Percentiles rank a stretch among this genome's conserved stretches.
phyloP scores from a whole-genome alignment of 192 early-diverging fungal genomes.

The Coemansia sp. region DNA sequence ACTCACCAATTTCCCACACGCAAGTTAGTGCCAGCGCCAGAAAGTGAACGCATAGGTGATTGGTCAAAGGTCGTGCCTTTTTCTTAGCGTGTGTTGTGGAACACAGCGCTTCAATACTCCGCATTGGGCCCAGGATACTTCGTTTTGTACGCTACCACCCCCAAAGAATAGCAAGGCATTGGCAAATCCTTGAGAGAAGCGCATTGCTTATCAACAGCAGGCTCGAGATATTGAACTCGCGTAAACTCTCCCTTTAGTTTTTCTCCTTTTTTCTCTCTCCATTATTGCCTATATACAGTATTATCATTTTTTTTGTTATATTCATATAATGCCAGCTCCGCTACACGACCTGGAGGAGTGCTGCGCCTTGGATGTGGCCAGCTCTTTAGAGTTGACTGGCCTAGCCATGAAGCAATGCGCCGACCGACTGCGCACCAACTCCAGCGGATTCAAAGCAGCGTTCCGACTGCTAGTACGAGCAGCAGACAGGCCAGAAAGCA shows the following conservation, averaged over 20 bases:
- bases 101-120: no score
- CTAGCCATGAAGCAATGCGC: conserved; percentile 27
- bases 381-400: conserved; percentile 24
- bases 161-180: no score
- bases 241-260: not conserved
- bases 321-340: not conserved
- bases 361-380: not conserved
- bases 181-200: no score
- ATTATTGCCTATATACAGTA: not conserved
- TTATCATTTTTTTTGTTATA: not conserved
- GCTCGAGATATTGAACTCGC: not conserved
- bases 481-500: conserved; percentile 6
- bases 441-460: conserved; percentile 12
- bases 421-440: conserved; percentile 9
- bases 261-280: not conserved
- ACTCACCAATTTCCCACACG: not conserved
- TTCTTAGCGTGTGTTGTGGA: no score
- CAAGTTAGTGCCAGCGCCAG: no score
- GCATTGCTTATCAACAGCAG: not conserved
- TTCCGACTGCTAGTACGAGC: conserved; percentile 14
- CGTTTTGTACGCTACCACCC: no score
- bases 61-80: no score
- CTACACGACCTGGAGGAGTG: conserved; percentile 12
- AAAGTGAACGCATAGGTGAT: no score
- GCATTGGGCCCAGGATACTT: no score